phyloP scores from a whole-genome alignment of 495 filamentous ascomycete genomes.

The Ramalina intermedia region DNA sequence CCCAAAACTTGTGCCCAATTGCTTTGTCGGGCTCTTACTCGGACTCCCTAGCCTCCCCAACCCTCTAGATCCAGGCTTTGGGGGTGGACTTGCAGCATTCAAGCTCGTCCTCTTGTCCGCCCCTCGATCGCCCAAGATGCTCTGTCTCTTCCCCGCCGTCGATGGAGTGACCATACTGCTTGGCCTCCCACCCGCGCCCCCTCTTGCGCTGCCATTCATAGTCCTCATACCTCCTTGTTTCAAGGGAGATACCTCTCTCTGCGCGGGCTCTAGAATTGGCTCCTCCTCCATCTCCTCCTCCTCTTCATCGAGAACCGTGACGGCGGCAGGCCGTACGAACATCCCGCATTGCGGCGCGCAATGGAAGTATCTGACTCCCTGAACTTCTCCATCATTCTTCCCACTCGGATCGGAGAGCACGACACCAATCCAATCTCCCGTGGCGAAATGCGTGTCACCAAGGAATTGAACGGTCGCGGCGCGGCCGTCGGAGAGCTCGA shows the following conservation, averaged over 20 bases:
- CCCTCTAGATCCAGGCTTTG: slow-evolving; percentile 31
- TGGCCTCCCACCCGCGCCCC: slow-evolving; percentile 18
- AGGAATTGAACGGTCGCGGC: slow-evolving; percentile 64
- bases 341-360: slow-evolving; percentile 70
- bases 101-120: slow-evolving; percentile 49
- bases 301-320: slow-evolving; percentile 41
- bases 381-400: slow-evolving; percentile 89
- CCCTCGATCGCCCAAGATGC: slow-evolving; percentile 29
- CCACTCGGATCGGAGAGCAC: slow-evolving; percentile 73
- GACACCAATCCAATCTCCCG: slow-evolving; percentile 79
- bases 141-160: slow-evolving; percentile 23
- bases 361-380: slow-evolving; percentile 82
- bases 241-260: no score
- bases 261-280: no score
- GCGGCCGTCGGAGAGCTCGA: slow-evolving; percentile 63
- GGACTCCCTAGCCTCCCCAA: slow-evolving; percentile 40
- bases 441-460: slow-evolving; percentile 63
- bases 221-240: no score
- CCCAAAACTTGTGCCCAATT: slow-evolving; percentile 42
- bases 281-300: not conserved
- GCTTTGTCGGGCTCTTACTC: slow-evolving; percentile 69
- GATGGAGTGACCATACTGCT: slow-evolving; percentile 17
- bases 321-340: slow-evolving; percentile 61
- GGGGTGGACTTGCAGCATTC: slow-evolving; percentile 52
- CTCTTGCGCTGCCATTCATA: slow-evolving; percentile 13